These are phyloP conservation scores for Ceriops zippeliana DNA, from an alignment of 345 rosid genomes.

Conservation along the genomic window DNA sequence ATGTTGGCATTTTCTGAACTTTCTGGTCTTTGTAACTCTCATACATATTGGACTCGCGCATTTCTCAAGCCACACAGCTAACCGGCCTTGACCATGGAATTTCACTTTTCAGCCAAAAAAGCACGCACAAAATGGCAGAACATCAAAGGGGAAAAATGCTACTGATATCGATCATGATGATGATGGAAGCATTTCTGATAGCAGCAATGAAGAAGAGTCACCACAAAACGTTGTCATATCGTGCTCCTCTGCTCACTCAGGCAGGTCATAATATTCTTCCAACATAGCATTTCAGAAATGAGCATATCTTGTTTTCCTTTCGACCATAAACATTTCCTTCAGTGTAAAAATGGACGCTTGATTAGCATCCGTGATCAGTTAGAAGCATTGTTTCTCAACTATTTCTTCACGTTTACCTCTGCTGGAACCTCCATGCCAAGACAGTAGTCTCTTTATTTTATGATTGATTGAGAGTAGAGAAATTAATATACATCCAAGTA, in stretches of 20 bases:
- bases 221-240: conserved; percentile 60
- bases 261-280: conserved; percentile 28
- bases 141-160: conserved; percentile 46
- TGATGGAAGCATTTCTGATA: conserved; percentile 58
- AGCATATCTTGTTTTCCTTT: not conserved
- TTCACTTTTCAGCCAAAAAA: conserved; percentile 47
- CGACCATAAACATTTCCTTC: not conserved
- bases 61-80: no score
- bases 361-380: no score
- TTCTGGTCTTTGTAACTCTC: not conserved
- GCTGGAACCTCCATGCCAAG: no score
- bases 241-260: conserved; percentile 85
- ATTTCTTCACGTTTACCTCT: no score
- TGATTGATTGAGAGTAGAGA: no score
- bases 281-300: not conserved
- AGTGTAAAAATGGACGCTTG: not conserved
- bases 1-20: not conserved
- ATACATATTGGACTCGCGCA: no score
- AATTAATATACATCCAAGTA: not conserved
- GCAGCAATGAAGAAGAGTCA: conserved; percentile 71
- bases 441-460: no score
- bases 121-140: conserved; percentile 40
- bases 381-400: no score
- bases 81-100: no score
- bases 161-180: conserved; percentile 40